These are phyloP conservation scores for Monosporascus ibericus DNA, from an alignment of 2,329 filamentous ascomycete genomes.

Conservation along the genomic window DNA sequence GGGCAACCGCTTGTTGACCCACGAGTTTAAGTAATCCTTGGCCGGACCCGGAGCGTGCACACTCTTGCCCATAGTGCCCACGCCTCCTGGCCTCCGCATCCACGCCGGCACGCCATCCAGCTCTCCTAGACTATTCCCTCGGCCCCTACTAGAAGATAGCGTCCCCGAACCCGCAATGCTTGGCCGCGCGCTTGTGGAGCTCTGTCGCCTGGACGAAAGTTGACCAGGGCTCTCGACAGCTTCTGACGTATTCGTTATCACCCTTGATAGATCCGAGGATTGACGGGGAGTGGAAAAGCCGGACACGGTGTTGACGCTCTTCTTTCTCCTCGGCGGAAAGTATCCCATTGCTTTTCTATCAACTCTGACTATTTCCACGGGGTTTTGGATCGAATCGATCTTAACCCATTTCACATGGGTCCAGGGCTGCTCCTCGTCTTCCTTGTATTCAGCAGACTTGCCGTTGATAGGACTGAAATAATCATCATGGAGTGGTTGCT, in stretches of 20 bases:
- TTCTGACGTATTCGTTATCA: slow-evolving; percentile 21
- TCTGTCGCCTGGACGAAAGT: slow-evolving; percentile 25
- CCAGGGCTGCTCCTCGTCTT: slow-evolving; percentile 64
- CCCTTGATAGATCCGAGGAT: slow-evolving; percentile 54
- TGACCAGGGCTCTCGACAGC: slow-evolving; percentile 23
- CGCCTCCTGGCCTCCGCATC: slow-evolving; percentile 79
- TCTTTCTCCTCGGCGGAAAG: slow-evolving; percentile 85
- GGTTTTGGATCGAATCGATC: slow-evolving; percentile 60
- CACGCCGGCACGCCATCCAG: slow-evolving; percentile 41
- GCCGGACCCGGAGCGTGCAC: slow-evolving; percentile 74
- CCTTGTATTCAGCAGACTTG: slow-evolving; percentile 24
- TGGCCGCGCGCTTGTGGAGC: slow-evolving; percentile 19
- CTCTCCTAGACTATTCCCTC: slow-evolving; percentile 23
- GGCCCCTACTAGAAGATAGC: slow-evolving; percentile 21
- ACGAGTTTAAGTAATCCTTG: slow-evolving; percentile 75
- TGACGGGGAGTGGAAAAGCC: slow-evolving; percentile 61
- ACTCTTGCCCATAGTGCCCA: slow-evolving; percentile 71
- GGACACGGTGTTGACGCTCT: slow-evolving; percentile 65
- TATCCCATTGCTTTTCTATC: slow-evolving; percentile 77
- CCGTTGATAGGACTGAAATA: slow-evolving; percentile 36
- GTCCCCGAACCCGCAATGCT: slow-evolving; percentile 18
- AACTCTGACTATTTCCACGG: slow-evolving; percentile 81
- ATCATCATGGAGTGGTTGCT: slow-evolving; percentile 29
- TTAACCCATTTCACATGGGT: slow-evolving; percentile 85
- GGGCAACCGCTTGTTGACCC: slow-evolving; percentile 78